A percentile compares a stretch with the other conserved stretches of the same genome.
These are phyloP conservation scores for Sesbania bispinosa DNA, from an alignment of 306 rosid species.

Conservation along the genomic window DNA sequence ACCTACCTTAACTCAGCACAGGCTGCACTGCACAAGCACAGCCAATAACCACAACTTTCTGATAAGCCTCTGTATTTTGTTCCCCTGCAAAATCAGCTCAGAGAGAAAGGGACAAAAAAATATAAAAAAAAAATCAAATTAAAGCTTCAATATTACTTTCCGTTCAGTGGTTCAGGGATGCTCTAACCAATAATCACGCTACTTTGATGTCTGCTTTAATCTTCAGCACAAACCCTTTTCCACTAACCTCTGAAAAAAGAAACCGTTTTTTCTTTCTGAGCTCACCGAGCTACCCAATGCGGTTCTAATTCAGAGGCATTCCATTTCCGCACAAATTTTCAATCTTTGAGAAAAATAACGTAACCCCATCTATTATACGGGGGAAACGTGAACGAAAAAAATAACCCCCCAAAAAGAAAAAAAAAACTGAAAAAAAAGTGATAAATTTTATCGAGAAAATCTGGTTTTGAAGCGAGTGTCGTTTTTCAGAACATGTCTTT, in stretches of 20 bases:
- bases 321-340: neutral
- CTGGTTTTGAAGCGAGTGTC: slow-evolving; percentile 4
- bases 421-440: neutral
- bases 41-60: slow-evolving; percentile 3
- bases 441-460: neutral
- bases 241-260: neutral
- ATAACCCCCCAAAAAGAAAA: neutral
- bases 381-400: neutral
- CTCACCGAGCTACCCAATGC: neutral
- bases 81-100: slow-evolving; percentile 13
- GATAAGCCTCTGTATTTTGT: too few species aligned
- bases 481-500: slow-evolving; percentile 41
- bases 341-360: slow-evolving; percentile 13
- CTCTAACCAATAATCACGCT: neutral
- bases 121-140: too few species aligned
- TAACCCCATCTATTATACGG: neutral
- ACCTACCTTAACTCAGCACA: neutral
- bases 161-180: neutral
- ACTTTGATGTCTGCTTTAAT: too few species aligned
- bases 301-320: neutral
- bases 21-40: neutral
- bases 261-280: neutral
- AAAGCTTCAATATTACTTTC: neutral
- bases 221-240: neutral
- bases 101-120: neutral